phyloP scores from a whole-genome alignment of 768 basidiomycete genomes.

The Clitopilus passeckerianus region DNA sequence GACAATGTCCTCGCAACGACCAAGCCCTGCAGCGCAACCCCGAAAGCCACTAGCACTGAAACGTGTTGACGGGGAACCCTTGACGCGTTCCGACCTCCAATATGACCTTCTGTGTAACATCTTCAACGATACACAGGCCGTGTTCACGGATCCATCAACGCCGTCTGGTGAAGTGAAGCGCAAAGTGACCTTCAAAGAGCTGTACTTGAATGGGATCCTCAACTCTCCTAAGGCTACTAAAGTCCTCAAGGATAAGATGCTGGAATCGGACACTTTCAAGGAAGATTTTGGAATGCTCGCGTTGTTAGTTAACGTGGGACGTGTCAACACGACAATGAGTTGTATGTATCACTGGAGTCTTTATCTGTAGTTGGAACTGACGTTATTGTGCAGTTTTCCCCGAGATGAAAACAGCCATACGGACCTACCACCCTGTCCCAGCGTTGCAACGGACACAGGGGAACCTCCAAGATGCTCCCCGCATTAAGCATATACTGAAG shows the following conservation, averaged over 20 bases:
- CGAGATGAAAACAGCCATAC: constrained; percentile 72
- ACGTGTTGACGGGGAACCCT: constrained; percentile 59
- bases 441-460: constrained; percentile 62
- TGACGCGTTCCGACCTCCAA: constrained; percentile 66
- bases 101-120: constrained; percentile 76
- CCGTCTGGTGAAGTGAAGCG: constrained; percentile 10
- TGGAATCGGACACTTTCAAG: constrained; percentile 51
- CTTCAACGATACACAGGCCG: constrained; percentile 63
- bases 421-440: constrained; percentile 78
- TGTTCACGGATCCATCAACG: constrained; percentile 43
- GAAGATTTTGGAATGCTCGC: constrained; percentile 73
- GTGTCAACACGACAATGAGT: constrained; percentile 80
- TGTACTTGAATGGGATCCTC: constrained; percentile 45
- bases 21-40: constrained; percentile 27
- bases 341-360: constrained; percentile 41
- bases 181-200: constrained; percentile 56
- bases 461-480: constrained; percentile 73
- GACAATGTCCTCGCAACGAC: constrained; percentile 29
- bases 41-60: constrained; percentile 44
- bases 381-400: constrained; percentile 52
- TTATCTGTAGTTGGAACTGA: constrained; percentile 5
- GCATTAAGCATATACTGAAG: constrained; percentile 74
- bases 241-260: constrained; percentile 67
- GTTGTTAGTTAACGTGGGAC: constrained; percentile 71
- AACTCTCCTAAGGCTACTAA: constrained; percentile 66